Evolutionary conservation across 169 alveolate genomes (phyloP).

Genomic region (Babesia bigemina): DNA sequence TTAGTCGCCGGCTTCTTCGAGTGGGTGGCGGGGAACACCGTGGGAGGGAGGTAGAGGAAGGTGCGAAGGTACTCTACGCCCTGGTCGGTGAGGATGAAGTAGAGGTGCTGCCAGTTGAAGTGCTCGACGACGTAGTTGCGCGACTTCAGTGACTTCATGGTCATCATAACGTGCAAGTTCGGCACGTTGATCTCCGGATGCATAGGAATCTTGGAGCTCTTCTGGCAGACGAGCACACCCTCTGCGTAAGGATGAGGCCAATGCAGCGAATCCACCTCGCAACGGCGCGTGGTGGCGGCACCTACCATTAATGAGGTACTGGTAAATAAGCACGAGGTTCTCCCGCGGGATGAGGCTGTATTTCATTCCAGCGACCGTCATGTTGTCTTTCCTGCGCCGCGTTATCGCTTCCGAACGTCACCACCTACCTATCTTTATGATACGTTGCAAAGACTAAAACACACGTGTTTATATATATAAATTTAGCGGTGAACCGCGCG

Average conservation of each 20-base stretch:
- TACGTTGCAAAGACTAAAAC: neutral
- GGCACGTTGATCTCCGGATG: slow-evolving; percentile 87
- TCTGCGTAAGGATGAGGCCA: slow-evolving; percentile 60
- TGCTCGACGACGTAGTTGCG: slow-evolving; percentile 87
- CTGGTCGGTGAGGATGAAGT: slow-evolving; percentile 86
- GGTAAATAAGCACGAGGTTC: slow-evolving; percentile 73
- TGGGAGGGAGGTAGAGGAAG: slow-evolving; percentile 89
- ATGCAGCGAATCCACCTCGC: neutral
- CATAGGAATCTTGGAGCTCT: slow-evolving; percentile 81
- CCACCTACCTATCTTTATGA: slow-evolving; percentile 8
- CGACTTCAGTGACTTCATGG: slow-evolving; percentile 85
- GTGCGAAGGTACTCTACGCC: slow-evolving; percentile 88
- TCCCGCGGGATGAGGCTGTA: slow-evolving; percentile 81
- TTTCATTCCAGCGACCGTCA: slow-evolving; percentile 72
- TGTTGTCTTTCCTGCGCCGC: slow-evolving; percentile 38
- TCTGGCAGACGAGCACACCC: slow-evolving; percentile 87
- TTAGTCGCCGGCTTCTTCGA: slow-evolving; percentile 82
- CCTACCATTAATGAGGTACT: slow-evolving; percentile 76
- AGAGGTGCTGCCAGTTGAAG: slow-evolving; percentile 89
- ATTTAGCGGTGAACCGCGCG: neutral
- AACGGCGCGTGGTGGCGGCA: neutral
- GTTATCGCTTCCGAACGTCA: no score
- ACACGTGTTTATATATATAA: neutral
- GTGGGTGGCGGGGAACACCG: slow-evolving; percentile 93
- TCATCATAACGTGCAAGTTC: slow-evolving; percentile 89